Evolutionary conservation across 495 filamentous ascomycete species (phyloP).

Genomic region (Neurospora sublineolata): DNA sequence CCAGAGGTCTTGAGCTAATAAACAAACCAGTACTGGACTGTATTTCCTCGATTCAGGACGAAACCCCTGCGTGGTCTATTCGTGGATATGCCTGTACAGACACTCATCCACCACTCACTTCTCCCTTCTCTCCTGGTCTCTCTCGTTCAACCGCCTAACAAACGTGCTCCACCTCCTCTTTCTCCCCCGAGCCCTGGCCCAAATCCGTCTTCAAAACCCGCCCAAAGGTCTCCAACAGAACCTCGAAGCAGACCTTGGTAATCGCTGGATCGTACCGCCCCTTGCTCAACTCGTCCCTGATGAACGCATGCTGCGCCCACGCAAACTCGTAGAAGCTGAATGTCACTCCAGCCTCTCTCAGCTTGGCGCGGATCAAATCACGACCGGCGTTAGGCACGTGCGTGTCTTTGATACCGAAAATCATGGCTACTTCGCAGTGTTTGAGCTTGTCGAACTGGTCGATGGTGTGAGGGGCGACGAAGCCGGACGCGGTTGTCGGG

Average conservation of each 20-base stretch:
- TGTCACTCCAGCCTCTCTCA: slow-evolving; percentile 60
- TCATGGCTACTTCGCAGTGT: slow-evolving; percentile 66
- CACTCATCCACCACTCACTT: background rate
- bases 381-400: slow-evolving; percentile 80
- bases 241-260: slow-evolving; percentile 81
- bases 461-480: slow-evolving; percentile 29
- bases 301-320: slow-evolving; percentile 92
- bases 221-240: slow-evolving; percentile 76
- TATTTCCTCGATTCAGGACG: background rate
- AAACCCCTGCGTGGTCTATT: background rate
- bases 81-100: too few relatives aligned
- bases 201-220: slow-evolving; percentile 67
- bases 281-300: slow-evolving; percentile 90
- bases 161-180: slow-evolving; percentile 11
- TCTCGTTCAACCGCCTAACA: background rate
- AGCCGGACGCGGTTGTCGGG: background rate
- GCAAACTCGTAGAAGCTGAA: slow-evolving; percentile 85
- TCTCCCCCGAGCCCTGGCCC: slow-evolving; percentile 31
- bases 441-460: slow-evolving; percentile 49
- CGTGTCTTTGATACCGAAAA: slow-evolving; percentile 83
- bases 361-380: slow-evolving; percentile 73
- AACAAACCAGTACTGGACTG: too few relatives aligned
- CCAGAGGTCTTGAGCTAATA: too few relatives aligned
- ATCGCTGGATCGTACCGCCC: slow-evolving; percentile 85
- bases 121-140: background rate